Conservation (phyloP, 768 basidiomycete genomes). For the Lactifluus rugatus region DNA sequence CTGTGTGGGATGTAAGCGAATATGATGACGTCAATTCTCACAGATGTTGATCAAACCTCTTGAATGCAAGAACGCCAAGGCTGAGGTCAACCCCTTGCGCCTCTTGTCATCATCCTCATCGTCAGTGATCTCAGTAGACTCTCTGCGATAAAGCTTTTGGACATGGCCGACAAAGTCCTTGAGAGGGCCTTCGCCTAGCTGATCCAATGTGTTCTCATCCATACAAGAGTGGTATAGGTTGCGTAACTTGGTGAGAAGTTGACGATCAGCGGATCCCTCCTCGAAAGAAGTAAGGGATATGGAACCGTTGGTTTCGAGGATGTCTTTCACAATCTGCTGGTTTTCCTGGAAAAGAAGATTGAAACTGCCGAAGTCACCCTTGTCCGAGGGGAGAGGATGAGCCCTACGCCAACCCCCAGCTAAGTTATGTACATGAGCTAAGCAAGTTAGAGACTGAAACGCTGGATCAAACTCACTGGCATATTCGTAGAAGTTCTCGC, state of each 20-base stretch:
- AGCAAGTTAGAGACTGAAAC: neutral
- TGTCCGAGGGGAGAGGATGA: slow-evolving; percentile 83
- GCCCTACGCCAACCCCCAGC: slow-evolving; percentile 81
- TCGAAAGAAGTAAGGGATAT: slow-evolving; percentile 21
- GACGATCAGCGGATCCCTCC: slow-evolving; percentile 38
- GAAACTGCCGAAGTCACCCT: slow-evolving; percentile 63
- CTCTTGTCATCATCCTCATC: slow-evolving; percentile 23
- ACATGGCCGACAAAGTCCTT: slow-evolving; percentile 55
- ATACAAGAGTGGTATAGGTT: slow-evolving; percentile 74
- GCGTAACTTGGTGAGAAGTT: slow-evolving; percentile 54
- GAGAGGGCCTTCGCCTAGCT: slow-evolving; percentile 62
- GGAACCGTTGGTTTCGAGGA: slow-evolving; percentile 43
- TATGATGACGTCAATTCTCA: neutral
- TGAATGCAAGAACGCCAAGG: slow-evolving; percentile 80
- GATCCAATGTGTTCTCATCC: slow-evolving; percentile 67
- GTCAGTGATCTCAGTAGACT: slow-evolving; percentile 32
- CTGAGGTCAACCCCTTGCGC: slow-evolving; percentile 61
- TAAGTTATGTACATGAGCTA: slow-evolving; percentile 24
- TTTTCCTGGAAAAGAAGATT: slow-evolving; percentile 65
- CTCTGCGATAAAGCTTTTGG: slow-evolving; percentile 47
- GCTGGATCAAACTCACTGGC: slow-evolving; percentile 53
- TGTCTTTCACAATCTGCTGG: slow-evolving; percentile 61
- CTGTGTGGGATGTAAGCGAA: slow-evolving; percentile 30
- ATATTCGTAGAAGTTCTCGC: slow-evolving; percentile 91
- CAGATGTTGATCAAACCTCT: slow-evolving; percentile 39